Percentiles rank a stretch among this genome's conserved stretches.
Evolutionary conservation across 768 basidiomycete genomes (phyloP).

Genomic region (Heimioporus sp.): DNA sequence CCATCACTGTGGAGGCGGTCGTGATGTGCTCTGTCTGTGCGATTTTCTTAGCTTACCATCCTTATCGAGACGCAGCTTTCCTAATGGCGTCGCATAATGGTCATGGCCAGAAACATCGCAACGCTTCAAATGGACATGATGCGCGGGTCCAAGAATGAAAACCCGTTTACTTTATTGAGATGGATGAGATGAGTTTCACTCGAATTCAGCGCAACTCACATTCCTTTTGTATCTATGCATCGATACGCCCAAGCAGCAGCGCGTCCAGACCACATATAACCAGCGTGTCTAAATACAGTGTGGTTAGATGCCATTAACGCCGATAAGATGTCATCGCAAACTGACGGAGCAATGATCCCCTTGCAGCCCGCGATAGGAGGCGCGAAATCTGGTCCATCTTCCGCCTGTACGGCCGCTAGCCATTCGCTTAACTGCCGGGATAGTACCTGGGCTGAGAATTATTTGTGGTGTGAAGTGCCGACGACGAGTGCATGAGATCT

Average conservation of each 20-base stretch:
- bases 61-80: slow-evolving; percentile 73
- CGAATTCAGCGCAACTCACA: slow-evolving; percentile 52
- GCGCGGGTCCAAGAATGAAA: slow-evolving; percentile 94
- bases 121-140: slow-evolving; percentile 83
- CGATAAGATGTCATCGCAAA: slow-evolving; percentile 11
- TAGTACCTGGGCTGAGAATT: slow-evolving; percentile 50
- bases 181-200: slow-evolving; percentile 4
- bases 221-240: slow-evolving; percentile 73
- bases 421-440: slow-evolving; percentile 60
- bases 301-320: slow-evolving; percentile 5
- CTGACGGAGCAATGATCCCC: slow-evolving; percentile 96
- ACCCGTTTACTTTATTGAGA: slow-evolving; percentile 68
- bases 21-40: background rate
- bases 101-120: slow-evolving; percentile 84
- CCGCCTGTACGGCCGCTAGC: slow-evolving; percentile 55
- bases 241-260: slow-evolving; percentile 97
- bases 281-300: slow-evolving; percentile 72
- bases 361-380: slow-evolving; percentile 70
- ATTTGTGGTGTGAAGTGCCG: slow-evolving; percentile 14
- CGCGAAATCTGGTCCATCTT: slow-evolving; percentile 44
- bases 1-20: slow-evolving; percentile 14
- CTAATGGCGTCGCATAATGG: slow-evolving; percentile 83
- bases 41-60: slow-evolving; percentile 54
- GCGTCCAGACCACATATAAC: slow-evolving; percentile 91
- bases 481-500: slow-evolving; percentile 15